These are phyloP conservation scores for Secale cereale DNA, from an alignment of 176 grass and related monocot species.

Conservation along the genomic window DNA sequence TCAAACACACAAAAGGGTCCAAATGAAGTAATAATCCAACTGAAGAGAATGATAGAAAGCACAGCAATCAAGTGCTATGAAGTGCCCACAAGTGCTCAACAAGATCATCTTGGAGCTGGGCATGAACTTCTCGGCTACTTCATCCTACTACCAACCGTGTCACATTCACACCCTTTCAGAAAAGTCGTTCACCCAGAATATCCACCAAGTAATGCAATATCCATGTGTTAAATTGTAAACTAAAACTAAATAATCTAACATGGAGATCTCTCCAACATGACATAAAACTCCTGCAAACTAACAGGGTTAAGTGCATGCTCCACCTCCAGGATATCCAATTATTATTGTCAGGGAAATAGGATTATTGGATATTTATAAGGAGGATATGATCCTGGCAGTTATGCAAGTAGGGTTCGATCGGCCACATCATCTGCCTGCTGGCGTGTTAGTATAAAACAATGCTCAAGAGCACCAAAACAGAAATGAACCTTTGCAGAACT, in stretches of 20 bases:
- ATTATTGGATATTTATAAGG: background rate
- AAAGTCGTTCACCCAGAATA: background rate
- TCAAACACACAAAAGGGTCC: too few species aligned
- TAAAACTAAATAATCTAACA: background rate
- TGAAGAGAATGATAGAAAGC: too few species aligned
- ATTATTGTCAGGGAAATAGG: background rate
- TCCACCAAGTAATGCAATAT: background rate
- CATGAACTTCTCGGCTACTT: too few species aligned
- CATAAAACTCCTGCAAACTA: background rate
- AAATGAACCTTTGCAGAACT: background rate
- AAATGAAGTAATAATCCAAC: too few species aligned
- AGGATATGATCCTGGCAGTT: background rate
- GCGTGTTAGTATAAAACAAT: background rate
- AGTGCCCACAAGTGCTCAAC: too few species aligned
- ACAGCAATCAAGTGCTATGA: too few species aligned
- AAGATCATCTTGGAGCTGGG: too few species aligned
- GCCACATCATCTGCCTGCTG: background rate
- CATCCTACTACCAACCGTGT: background rate
- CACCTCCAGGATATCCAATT: background rate
- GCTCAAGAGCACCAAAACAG: background rate
- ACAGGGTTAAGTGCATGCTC: background rate
- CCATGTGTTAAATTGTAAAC: background rate
- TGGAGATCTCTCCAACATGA: background rate
- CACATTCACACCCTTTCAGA: background rate
- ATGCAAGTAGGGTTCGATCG: too few species aligned